A percentile compares a stretch with the other conserved stretches of the same genome.
Evolutionary conservation across 139 green algal genomes (phyloP).

Genomic region (Chlamydomonas sp.): DNA sequence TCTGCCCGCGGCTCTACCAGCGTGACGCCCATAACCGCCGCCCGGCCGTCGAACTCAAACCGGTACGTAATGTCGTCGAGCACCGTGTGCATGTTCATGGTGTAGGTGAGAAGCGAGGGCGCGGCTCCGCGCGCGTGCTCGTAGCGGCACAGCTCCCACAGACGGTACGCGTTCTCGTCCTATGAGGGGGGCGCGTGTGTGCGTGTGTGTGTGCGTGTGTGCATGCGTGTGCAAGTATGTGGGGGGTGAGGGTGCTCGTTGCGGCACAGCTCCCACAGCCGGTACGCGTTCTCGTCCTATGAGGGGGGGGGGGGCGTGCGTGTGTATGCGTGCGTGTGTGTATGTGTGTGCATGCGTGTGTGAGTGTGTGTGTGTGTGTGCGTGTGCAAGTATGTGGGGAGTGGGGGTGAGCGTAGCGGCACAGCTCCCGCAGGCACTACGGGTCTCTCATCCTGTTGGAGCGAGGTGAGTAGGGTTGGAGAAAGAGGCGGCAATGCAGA

Average conservation of each 20-base stretch:
- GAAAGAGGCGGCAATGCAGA: neutral
- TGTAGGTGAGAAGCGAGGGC: constrained; percentile 44
- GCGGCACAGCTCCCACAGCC: constrained; percentile 63
- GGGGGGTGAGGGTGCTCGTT: constrained; percentile 59
- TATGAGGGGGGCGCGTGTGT: neutral
- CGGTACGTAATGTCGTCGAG: constrained; percentile 71
- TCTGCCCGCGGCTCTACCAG: constrained; percentile 55
- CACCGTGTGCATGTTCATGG: constrained; percentile 49
- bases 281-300: constrained; percentile 24
- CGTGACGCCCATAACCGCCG: constrained; percentile 30
- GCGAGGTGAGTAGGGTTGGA: neutral
- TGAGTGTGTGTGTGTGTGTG: neutral
- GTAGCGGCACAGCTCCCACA: constrained; percentile 72
- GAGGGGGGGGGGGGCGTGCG: neutral
- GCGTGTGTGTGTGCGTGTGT: neutral
- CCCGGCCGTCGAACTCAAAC: constrained; percentile 34
- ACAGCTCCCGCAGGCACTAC: constrained; percentile 61
- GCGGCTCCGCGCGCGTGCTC: constrained; percentile 45
- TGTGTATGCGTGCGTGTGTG: neutral
- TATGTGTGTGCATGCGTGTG: constrained; percentile 4
- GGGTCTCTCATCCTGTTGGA: constrained; percentile 13
- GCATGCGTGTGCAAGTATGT: neutral
- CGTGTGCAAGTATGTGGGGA: neutral
- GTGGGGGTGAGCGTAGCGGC: constrained; percentile 66
- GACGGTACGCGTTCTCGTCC: constrained; percentile 32